Evolutionary conservation across 2,329 filamentous ascomycete species (phyloP), one percentile per base, ranked within the genome.

Genomic region (Sclerotinia sclerotiorum): DNA sequence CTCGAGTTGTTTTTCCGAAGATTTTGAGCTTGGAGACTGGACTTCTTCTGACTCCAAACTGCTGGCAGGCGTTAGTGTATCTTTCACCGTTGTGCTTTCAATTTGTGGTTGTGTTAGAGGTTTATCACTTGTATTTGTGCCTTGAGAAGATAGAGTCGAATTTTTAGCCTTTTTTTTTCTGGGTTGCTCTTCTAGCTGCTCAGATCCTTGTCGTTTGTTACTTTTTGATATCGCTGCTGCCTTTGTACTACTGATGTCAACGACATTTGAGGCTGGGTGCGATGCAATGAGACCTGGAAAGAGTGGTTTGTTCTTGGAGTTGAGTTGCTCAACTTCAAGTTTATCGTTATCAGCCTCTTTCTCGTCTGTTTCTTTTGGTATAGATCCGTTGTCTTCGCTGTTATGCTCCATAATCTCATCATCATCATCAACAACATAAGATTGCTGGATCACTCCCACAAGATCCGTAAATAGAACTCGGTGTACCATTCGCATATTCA

Each of bases 1-100:
- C 52, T 32, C 52, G 17, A 55, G 29, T 55, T 55, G 52, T 55
- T 55, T 55, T 55, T 35, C 29, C 29, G 32, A 55, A 55, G 29
- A 55, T 55, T 55, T 55, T 55, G 27, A 35, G 52, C 52, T 35
- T 55, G 52, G 19, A 55, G 27, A 55, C 15, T 35, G 27, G 52
- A 32, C 52, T 55, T 55, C 52, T 55, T 55, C 52, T 55, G 52
- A 21, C 6, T 11, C 52, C 52, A 55, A 55, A 55, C 11, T 39
- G 39, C 17, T 55, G 52, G 52, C 19, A 55, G 27, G 27, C 52
- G 29, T 6, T 32, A 32, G 27, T 55, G 27, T 32, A 55, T 32
- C 52, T 17, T 32, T 32, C 29, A 55, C 27, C 8, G 2, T 29
- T 55, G 15, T 32, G 17, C 19, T 29, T 15, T 55, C 17, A 55